Evolutionary conservation across 805 yeast genomes (phyloP).

Genomic region (Candida coleopterorum): DNA sequence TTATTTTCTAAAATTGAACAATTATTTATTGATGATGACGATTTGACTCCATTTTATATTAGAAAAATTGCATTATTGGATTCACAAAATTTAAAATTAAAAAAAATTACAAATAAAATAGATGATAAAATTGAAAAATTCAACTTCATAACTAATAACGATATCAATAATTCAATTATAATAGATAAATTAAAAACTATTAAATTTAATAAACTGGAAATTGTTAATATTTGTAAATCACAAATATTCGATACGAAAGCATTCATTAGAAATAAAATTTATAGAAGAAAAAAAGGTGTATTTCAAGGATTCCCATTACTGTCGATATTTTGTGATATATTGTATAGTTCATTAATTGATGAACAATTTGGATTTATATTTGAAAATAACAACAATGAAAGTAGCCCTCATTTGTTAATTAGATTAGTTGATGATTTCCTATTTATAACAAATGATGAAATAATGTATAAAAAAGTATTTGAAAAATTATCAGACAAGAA

Average conservation of each 20-base stretch:
- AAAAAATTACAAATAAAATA: conserved; percentile 3
- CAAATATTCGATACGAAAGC: conserved; percentile 54
- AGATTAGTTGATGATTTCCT: conserved; percentile 85
- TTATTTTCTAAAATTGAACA: conserved; percentile 29
- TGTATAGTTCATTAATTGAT: conserved; percentile 59
- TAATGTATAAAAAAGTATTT: conserved; percentile 16
- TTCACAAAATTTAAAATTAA: background rate
- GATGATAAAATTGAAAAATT: background rate
- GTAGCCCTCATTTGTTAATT: conserved; percentile 29
- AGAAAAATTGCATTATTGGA: conserved; percentile 4
- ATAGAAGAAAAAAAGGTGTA: conserved; percentile 55
- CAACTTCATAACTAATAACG: background rate
- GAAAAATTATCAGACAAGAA: conserved; percentile 14
- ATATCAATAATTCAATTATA: background rate
- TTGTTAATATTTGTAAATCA: conserved; percentile 41
- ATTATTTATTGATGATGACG: conserved; percentile 21
- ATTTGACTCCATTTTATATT: conserved; percentile 15
- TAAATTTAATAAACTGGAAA: conserved; percentile 37
- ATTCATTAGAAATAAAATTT: conserved; percentile 27
- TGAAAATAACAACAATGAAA: background rate
- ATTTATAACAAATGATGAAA: conserved; percentile 47
- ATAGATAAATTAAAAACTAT: conserved; percentile 22
- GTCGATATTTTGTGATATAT: conserved; percentile 65
- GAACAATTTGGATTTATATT: conserved; percentile 21
- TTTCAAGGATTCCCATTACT: conserved; percentile 85